Conservation (phyloP, 148 eudicot species). For the Amaranthus palmeri region DNA sequence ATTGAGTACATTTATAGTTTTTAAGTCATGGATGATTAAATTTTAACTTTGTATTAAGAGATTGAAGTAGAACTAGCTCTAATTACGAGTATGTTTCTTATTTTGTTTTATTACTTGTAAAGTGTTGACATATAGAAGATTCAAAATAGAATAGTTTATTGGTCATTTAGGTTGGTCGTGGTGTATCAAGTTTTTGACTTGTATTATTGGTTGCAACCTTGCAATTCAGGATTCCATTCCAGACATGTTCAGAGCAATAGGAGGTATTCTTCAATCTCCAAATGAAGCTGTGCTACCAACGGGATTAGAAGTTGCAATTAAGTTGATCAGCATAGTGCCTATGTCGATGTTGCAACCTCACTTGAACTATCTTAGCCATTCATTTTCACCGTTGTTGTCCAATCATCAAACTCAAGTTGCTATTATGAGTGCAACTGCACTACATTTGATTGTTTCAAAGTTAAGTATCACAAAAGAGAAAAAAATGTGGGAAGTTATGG, state of each 20-base stretch:
- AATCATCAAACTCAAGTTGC: constrained; percentile 49
- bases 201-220: constrained; percentile 13
- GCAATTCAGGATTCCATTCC: constrained; percentile 55
- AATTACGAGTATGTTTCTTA: too few species aligned
- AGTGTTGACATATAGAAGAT: background rate
- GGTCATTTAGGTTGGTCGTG: background rate
- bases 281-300: constrained; percentile 45
- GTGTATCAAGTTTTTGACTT: constrained; percentile 10
- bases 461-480: constrained; percentile 47
- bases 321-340: constrained; percentile 58
- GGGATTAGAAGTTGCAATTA: constrained; percentile 51
- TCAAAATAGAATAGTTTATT: background rate
- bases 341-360: constrained; percentile 45
- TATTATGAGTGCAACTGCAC: constrained; percentile 57
- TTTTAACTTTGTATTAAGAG: too few species aligned
- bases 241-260: constrained; percentile 61
- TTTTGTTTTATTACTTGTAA: background rate
- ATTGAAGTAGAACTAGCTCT: too few species aligned
- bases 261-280: constrained; percentile 48
- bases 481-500: constrained; percentile 52
- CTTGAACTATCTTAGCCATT: constrained; percentile 44
- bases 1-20: too few species aligned
- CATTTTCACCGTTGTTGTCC: constrained; percentile 53
- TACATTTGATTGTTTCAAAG: constrained; percentile 50
- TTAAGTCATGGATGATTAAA: too few species aligned